These are phyloP conservation scores for Peziza echinospora DNA, from an alignment of 495 filamentous ascomycete species.

Conservation along the genomic window DNA sequence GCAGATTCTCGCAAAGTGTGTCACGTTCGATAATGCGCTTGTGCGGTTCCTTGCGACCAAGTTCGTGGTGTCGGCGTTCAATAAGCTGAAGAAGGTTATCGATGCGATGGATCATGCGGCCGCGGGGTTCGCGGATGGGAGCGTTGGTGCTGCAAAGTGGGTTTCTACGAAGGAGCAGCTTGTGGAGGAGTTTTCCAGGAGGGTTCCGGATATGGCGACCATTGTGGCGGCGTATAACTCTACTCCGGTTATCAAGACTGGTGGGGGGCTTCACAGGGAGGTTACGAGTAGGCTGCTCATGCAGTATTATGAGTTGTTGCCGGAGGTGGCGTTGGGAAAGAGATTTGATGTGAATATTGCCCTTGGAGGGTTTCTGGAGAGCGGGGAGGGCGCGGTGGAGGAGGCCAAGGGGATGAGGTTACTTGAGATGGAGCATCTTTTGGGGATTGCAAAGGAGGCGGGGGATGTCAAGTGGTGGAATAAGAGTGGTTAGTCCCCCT, in stretches of 20 bases:
- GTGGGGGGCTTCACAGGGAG: conserved; percentile 45
- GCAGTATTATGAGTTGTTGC: conserved; percentile 61
- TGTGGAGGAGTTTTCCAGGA: conserved; percentile 48
- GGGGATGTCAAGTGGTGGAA: conserved; percentile 19
- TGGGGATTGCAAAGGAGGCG: conserved; percentile 14
- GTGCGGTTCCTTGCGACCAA: conserved; percentile 66
- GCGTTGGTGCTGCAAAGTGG: conserved; percentile 32
- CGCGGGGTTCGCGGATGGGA: not conserved
- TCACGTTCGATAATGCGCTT: conserved; percentile 51
- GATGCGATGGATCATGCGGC: conserved; percentile 31
- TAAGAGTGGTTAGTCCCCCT: conserved; percentile 10
- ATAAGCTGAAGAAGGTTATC: conserved; percentile 46
- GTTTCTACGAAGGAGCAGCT: conserved; percentile 40
- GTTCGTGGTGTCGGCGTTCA: conserved; percentile 51
- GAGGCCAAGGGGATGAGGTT: conserved; percentile 5
- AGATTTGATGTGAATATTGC: conserved; percentile 48
- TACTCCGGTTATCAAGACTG: not conserved
- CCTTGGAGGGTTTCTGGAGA: conserved; percentile 7
- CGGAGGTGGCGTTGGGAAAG: conserved; percentile 56
- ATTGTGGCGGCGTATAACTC: conserved; percentile 4
- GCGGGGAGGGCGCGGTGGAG: not conserved
- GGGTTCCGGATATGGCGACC: conserved; percentile 42
- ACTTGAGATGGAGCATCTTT: conserved; percentile 15
- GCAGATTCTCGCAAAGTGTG: conserved; percentile 50
- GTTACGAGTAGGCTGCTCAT: conserved; percentile 49